Evolutionary conservation across 2,329 filamentous ascomycete genomes (phyloP), one percentile per base, ranked within the genome.

Genomic region (Nannizzia gypsea): DNA sequence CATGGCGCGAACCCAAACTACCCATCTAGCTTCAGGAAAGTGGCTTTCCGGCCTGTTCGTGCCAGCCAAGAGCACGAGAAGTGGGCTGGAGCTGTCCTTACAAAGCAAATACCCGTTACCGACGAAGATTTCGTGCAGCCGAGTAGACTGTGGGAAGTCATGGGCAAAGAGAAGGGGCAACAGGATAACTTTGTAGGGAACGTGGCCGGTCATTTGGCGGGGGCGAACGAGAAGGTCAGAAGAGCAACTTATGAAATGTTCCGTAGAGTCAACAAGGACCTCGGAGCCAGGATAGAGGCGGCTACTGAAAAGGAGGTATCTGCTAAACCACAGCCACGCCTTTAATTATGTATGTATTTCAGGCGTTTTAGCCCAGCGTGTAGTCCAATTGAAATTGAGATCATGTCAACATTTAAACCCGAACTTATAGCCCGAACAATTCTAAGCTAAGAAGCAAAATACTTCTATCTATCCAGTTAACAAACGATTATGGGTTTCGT

Each of bases 161-260:
- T 76, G 38, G 72, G 73, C 31, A 72, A 73, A 48, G 67, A 73
- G 57, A 70, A 73, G 2, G 83, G 81, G 2, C 83, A 85, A 68
- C 83, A 86, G 70, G 78, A 82, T 1, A 82, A 83, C 68, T 83
- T 84, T 61, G 72, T 86, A 42, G 69, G 74, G 60, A 87, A 86
- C 64, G 76, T 86, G 17, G 72, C 82, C 2, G 81, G 74, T 2
- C 82, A 86, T 65, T 71, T 87, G 63, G 73, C 72, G 50, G 78
- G 72, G 57, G 83, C 82, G 1, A 74, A 79, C 64, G 73, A 76
- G 61, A 78, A 79, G 64, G 81, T 83, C 40, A 77, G 83, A 40
- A 75, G 79, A 65, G 76, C 79, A 46, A 83, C 82, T 15, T 85
- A 84, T 66, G 80, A 75, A 57, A 84, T 85, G 81, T 86, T 85